Evolutionary conservation across 2,329 filamentous ascomycete species (phyloP).

Genomic region (Cytospora schulzeri): DNA sequence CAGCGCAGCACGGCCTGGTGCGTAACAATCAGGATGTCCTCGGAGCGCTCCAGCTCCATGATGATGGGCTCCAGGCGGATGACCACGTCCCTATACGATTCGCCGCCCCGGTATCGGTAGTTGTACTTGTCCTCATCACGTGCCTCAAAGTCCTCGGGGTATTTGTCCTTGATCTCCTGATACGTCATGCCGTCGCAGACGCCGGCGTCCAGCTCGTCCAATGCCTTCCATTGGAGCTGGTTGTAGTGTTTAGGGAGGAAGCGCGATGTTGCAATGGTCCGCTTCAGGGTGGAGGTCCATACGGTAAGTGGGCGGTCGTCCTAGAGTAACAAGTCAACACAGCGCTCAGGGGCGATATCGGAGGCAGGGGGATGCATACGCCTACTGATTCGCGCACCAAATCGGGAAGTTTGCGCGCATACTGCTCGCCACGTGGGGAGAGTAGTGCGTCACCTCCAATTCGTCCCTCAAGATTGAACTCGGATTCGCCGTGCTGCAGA

Average conservation of each 20-base stretch:
- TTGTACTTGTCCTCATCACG: slow-evolving; percentile 99
- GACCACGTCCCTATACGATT: slow-evolving; percentile 94
- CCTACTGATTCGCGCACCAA: slow-evolving; percentile 85
- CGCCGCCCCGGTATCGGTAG: slow-evolving; percentile 95
- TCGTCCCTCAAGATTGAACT: slow-evolving; percentile 85
- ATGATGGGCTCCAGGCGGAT: slow-evolving; percentile 98
- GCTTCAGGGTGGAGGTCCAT: slow-evolving; percentile 66
- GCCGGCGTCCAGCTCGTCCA: slow-evolving; percentile 95
- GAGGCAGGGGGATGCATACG: slow-evolving; percentile 52
- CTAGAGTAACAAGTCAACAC: slow-evolving; percentile 37
- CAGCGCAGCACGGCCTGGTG: slow-evolving; percentile 96
- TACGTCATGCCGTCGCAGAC: slow-evolving; percentile 97
- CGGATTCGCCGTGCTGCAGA: slow-evolving; percentile 83
- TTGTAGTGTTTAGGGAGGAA: slow-evolving; percentile 82
- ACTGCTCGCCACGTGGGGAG: slow-evolving; percentile 83
- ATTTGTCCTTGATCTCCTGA: slow-evolving; percentile 87
- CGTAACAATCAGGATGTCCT: slow-evolving; percentile 97
- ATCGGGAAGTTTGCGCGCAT: slow-evolving; percentile 81
- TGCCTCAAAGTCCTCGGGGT: slow-evolving; percentile 91
- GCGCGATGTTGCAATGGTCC: slow-evolving; percentile 89
- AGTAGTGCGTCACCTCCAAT: slow-evolving; percentile 92
- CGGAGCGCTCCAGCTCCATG: slow-evolving; percentile 95
- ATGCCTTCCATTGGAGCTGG: slow-evolving; percentile 96
- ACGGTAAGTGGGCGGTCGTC: slow-evolving; percentile 63
- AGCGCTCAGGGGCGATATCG: slow-evolving; percentile 33